Base-by-base conservation (phyloP, 495 filamentous ascomycete genomes). In the Penicillium bovifimosum region DNA sequence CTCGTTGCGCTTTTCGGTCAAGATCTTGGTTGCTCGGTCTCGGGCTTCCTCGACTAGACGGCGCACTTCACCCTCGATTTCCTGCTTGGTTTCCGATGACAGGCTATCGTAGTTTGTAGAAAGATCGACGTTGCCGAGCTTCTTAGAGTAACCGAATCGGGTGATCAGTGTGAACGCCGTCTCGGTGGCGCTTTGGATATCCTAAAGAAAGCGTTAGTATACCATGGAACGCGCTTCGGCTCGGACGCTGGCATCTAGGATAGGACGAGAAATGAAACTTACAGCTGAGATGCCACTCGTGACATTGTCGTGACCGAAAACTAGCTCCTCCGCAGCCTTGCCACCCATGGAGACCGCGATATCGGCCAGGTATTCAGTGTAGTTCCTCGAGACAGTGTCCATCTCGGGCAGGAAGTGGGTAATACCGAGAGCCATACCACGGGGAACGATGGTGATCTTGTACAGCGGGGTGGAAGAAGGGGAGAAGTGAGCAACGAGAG, bases 401-500 rank as follows among this genome's bases (percentile, higher is more conserved):
- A 95, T 90, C 62, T 95, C 88, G 0, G 88, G 87, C 34, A 97
- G 73, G 64, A 82, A 85, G 52, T 84, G 83, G 0, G 95, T 98
- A 44, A 96, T 76, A 54, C 93, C 93, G 9, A 96, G 78, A 8
- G 87, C 77, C 60, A 84, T 81, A 9, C 93, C 93, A 50, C 95
- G 85, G 33, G 93, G 91, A 63, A 98, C 87, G 53, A 98, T 90
- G 5, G 93, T 98, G 50, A 95, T 90, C 71, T 98, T 98, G 79
- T 98, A 96, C 7, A 98, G 73, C 4, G 86, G 88, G 32, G 76
- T 81, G 14, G 84, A 77, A 5, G 79, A 82, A 32, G 81, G 77
- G 9, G 89, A 90, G 53, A 89, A 88, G 64, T 95, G 81, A 20
- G 82, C 84, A 59, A 96, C 88, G 6, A 98, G 80, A 3, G 95